These are phyloP conservation scores for Filobasidium wieringae DNA, from an alignment of 768 basidiomycete genomes.

Conservation along the genomic window DNA sequence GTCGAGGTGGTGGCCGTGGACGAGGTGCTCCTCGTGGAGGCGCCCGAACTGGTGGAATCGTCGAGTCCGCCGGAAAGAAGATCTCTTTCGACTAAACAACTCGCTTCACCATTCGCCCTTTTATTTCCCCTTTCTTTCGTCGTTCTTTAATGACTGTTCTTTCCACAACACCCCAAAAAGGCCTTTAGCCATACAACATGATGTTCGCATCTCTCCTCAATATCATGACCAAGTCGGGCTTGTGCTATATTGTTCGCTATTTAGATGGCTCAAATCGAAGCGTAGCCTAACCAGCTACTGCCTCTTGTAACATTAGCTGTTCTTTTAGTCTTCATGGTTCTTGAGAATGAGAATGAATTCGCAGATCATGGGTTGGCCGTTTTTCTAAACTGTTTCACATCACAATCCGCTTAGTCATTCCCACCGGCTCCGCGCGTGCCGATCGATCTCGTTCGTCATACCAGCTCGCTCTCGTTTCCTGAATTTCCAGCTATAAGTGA, in stretches of 20 bases:
- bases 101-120: not conserved
- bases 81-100: constrained; percentile 32
- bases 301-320: not conserved
- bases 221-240: not conserved
- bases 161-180: not conserved
- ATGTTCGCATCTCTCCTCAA: not conserved
- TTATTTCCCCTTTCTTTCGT: not conserved
- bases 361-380: no score
- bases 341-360: no score
- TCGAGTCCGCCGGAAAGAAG: constrained; percentile 49
- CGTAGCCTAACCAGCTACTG: not conserved
- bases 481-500: no score
- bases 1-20: constrained; percentile 23
- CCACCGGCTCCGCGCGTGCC: no score
- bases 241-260: not conserved
- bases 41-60: constrained; percentile 53
- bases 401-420: no score
- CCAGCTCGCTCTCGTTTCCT: no score
- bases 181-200: not conserved
- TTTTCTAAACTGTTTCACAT: no score
- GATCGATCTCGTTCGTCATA: no score
- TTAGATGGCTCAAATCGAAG: not conserved
- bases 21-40: constrained; percentile 24
- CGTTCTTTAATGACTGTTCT: not conserved
- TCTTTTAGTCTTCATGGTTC: no score